Conservation (phyloP, 257 asterid species). For the Sherardia arvensis region DNA sequence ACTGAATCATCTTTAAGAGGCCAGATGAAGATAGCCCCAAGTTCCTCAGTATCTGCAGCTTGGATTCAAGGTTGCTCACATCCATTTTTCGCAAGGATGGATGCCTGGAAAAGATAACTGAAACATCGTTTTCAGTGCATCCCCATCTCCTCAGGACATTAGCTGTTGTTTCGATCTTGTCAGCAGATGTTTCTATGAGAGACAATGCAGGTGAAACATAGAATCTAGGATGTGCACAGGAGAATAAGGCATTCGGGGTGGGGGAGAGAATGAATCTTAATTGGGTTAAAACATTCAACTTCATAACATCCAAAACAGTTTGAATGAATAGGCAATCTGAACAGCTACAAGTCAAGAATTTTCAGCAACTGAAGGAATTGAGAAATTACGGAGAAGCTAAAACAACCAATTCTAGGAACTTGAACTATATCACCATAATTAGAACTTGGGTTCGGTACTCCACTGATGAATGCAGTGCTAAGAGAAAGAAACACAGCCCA, state of each 20-base stretch:
- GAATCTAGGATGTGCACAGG: slow-evolving; percentile 14
- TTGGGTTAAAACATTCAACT: slow-evolving; percentile 14
- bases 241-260: slow-evolving; percentile 14
- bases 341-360: neutral
- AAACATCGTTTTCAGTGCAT: slow-evolving; percentile 47
- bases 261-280: slow-evolving; percentile 10
- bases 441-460: neutral
- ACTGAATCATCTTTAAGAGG: slow-evolving; percentile 48
- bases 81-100: slow-evolving; percentile 47
- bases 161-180: slow-evolving; percentile 19
- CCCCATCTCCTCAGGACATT: slow-evolving; percentile 54
- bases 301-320: slow-evolving; percentile 14
- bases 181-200: slow-evolving; percentile 14
- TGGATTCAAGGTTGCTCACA: slow-evolving; percentile 32
- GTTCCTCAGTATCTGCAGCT: slow-evolving; percentile 43
- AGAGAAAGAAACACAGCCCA: neutral
- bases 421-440: neutral
- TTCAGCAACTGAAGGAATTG: slow-evolving; percentile 10
- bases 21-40: slow-evolving; percentile 47
- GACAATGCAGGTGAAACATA: slow-evolving; percentile 29
- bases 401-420: neutral
- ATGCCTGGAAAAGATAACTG: slow-evolving; percentile 44
- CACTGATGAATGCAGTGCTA: neutral
- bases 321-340: neutral
- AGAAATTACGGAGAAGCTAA: neutral